A percentile compares a stretch with the other conserved stretches of the same genome.
phyloP scores from a whole-genome alignment of 805 yeast genomes.

The Myxozyma vanderwaltii region DNA sequence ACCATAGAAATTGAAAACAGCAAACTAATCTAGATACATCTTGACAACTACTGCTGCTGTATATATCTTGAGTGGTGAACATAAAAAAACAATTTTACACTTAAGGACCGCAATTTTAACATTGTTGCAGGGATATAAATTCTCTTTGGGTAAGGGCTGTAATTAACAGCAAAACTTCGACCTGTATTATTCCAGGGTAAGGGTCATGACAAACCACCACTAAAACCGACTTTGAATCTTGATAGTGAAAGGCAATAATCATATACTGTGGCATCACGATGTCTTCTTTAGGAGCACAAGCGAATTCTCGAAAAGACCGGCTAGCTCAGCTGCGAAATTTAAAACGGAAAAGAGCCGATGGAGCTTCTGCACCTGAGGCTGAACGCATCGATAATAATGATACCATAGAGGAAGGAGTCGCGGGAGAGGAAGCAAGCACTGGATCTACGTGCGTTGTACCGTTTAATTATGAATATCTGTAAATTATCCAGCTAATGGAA shows the following conservation, averaged over 20 bases:
- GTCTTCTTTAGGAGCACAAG: constrained; percentile 39
- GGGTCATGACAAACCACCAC: background rate
- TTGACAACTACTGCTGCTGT: no score
- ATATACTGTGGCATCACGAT: background rate
- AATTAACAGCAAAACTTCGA: no score
- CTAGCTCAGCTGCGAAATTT: constrained; percentile 41
- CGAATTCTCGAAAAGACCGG: constrained; percentile 40
- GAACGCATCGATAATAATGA: background rate
- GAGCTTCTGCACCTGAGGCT: background rate
- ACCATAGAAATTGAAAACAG: no score
- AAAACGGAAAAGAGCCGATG: constrained; percentile 33
- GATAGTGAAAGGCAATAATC: background rate
- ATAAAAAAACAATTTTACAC: no score
- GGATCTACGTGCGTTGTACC: background rate
- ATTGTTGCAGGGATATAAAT: no score
- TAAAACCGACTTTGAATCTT: background rate
- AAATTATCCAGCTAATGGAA: no score
- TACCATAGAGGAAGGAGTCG: background rate
- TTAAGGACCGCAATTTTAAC: no score
- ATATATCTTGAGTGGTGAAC: no score
- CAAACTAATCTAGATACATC: no score
- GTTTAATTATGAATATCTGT: no score
- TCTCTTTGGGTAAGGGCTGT: background rate
- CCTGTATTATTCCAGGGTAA: background rate
- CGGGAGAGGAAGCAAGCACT: background rate